These are phyloP conservation scores for Lachnellula subtilissima DNA, from an alignment of 2,329 filamentous ascomycete species.

Conservation along the genomic window DNA sequence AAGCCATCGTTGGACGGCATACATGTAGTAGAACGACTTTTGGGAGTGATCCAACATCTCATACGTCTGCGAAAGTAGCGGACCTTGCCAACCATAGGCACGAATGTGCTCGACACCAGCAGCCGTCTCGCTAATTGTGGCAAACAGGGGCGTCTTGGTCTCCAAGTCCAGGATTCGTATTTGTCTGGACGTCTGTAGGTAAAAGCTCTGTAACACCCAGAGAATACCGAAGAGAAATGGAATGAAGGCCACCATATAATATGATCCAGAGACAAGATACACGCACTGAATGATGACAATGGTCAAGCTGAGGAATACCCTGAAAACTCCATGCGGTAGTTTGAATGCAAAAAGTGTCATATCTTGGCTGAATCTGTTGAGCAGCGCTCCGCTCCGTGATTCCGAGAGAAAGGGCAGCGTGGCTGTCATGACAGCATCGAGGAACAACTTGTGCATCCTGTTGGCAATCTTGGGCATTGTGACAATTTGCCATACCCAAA, in stretches of 20 bases:
- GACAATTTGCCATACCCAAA: neutral
- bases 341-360: neutral
- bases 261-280: neutral
- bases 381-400: neutral
- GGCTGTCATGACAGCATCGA: neutral
- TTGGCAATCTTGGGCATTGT: neutral
- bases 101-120: slow-evolving; percentile 43
- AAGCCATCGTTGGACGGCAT: slow-evolving; percentile 53
- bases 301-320: neutral
- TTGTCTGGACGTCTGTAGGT: slow-evolving; percentile 56
- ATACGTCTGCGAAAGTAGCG: slow-evolving; percentile 31
- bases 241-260: slow-evolving; percentile 30
- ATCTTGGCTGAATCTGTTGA: slow-evolving; percentile 2
- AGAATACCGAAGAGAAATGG: slow-evolving; percentile 43
- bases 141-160: slow-evolving; percentile 17
- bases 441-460: neutral
- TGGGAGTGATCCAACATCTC: slow-evolving; percentile 49
- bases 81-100: slow-evolving; percentile 47
- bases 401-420: neutral
- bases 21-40: slow-evolving; percentile 51
- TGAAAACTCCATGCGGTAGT: neutral
- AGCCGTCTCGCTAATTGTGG: neutral
- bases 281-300: neutral
- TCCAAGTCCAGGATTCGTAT: slow-evolving; percentile 58
- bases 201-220: slow-evolving; percentile 50